Conservation (phyloP, 805 yeast genomes). For the Starmerella geochares region DNA sequence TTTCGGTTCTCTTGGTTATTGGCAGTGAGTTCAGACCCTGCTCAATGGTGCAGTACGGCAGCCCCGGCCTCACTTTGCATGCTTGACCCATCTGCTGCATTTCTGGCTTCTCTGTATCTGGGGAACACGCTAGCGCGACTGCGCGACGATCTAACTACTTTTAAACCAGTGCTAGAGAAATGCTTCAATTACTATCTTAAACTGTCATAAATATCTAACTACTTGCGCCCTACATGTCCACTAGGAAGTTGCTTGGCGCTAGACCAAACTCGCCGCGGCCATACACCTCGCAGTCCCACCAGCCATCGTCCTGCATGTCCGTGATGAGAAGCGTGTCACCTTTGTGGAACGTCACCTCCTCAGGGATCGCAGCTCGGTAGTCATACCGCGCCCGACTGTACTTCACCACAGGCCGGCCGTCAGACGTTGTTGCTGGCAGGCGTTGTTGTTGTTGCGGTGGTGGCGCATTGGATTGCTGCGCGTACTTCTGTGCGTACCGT, state of each 20-base stretch:
- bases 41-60: no score
- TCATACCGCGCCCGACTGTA: conserved; percentile 49
- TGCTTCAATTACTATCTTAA: not conserved
- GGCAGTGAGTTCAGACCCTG: no score
- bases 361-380: conserved; percentile 50
- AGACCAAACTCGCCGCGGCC: conserved; percentile 38
- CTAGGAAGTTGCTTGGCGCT: conserved; percentile 51
- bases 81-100: no score
- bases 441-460: conserved; percentile 9
- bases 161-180: no score
- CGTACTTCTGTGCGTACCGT: not conserved
- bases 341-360: conserved; percentile 50
- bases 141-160: no score
- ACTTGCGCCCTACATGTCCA: not conserved
- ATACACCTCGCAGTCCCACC: conserved; percentile 62
- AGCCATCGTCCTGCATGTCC: conserved; percentile 55
- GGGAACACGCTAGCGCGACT: no score
- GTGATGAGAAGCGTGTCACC: conserved; percentile 47
- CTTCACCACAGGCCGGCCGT: conserved; percentile 45
- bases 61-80: no score
- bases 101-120: no score
- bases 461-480: conserved; percentile 2
- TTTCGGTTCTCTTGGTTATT: no score
- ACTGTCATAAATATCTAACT: not conserved
- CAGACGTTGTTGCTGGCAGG: conserved; percentile 42